Evolutionary conservation across 768 basidiomycete genomes (phyloP), one percentile per base, ranked within the genome.

Genomic region (Ramaria sp.): DNA sequence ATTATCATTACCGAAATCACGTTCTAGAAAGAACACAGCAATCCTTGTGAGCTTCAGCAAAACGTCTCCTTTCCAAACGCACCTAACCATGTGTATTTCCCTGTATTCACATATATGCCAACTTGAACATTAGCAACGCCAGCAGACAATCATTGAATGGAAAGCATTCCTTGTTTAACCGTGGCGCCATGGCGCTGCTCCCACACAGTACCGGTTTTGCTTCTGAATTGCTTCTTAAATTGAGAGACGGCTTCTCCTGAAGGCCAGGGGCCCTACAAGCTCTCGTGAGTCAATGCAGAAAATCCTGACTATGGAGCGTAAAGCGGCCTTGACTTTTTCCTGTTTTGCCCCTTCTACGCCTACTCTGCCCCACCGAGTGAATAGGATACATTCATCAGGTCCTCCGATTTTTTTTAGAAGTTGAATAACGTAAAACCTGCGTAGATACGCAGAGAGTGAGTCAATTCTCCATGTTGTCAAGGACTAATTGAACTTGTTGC

Each of bases 61-160:
- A 12, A 5, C 24, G 20, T 9, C 41, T n/a, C 48, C 20, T 39
- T 34, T 6, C 20, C 48, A 61, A 18, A 49, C 68, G 9, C 58
- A 77, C 78, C 79, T n/a, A 83, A 65, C 73, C 76, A 81, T 3
- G 66, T 69, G 55, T 82, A 82, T 69, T 82, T 82, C 22, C 78
- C 80, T 79, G 55, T 13, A 22, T 15, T n/a, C 28, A 13, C 12
- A 20, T 20, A 48, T 37, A 44, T 49, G n/a, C 48, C 36, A 53
- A 6, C n/a, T n/a, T n/a, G 7, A 41, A 12, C 18, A 6, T 52
- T 39, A 20, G 56, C 24, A 36, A n/a, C 15, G 28, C 12, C 44
- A 15, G 43, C 30, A 58, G 39, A 30, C 9, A 27, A 38, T 7
- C 5, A 34, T 20, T 22, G 32, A 34, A 13, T 9, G 32, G 8